Evolutionary conservation across 202 grass and related monocot genomes (phyloP), one percentile per base, ranked within the genome.

Genomic region (Eragrostis tef): DNA sequence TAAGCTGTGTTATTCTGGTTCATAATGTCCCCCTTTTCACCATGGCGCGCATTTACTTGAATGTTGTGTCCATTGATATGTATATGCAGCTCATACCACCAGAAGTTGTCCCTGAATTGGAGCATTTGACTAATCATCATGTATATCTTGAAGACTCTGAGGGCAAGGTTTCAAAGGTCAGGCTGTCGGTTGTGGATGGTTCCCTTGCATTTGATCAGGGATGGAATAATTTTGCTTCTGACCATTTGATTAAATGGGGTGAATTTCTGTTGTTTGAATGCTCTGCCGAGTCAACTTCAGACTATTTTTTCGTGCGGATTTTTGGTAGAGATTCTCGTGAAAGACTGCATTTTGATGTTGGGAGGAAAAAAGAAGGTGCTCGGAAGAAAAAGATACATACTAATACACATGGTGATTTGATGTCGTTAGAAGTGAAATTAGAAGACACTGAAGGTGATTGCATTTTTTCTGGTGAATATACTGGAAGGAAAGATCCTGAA

Each of bases 221-320:
- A 43, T 93, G 91, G 91, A 22, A 29, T 67, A 65, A 70, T 50
- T 93, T 93, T 88, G 88, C 88, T 76, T 86, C 78, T 48, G 71
- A 84, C 57, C 88, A 93, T 88, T 84, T 22, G 2, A 86, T 93
- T 69, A 77, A 47, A 57, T 44, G 26, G 69, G 88, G 79, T 31
- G 88, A 93, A 0, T 19, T 88, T 58, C 15, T 93, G 41, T n/a
- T 90, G 68, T 90, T 93, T 64, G 65, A 85, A 58, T 79, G 75
- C 54, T 72, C 71, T 73, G 49, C 36, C 22, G 22, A 21, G 11
- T 69, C 41, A 15, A 81, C 60, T 42, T 39, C 34, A 39, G 34
- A 39, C 34, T 39, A 3, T 39, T 90, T 93, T 84, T 84, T 36
- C 84, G 91, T 93, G 26, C 59, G 78, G 9, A 74, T 93, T 36